These are phyloP conservation scores for Inonotus hispidus DNA, from an alignment of 1,284 basidiomycete genomes.

Conservation along the genomic window DNA sequence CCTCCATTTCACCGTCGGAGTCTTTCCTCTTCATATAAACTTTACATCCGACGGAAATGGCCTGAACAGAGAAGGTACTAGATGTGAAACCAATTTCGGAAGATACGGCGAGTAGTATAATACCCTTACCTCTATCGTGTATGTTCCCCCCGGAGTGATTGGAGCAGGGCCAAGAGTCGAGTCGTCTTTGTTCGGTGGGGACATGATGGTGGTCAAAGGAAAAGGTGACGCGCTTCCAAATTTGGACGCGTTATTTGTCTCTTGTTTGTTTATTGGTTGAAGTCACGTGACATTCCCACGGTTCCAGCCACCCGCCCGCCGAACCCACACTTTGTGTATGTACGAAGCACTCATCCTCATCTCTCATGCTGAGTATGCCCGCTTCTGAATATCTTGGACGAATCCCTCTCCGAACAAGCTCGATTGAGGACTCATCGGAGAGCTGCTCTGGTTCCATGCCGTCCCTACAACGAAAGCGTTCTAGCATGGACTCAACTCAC, in stretches of 20 bases:
- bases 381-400: not conserved
- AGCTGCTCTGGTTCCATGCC: not conserved
- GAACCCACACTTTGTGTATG: not conserved
- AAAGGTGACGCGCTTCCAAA: slow-evolving; percentile 14
- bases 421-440: not conserved
- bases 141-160: slow-evolving; percentile 68
- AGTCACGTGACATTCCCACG: not conserved
- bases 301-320: not conserved
- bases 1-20: slow-evolving; percentile 69
- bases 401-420: not conserved
- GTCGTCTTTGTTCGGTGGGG: slow-evolving; percentile 33
- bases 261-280: not conserved
- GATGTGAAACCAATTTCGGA: slow-evolving; percentile 22
- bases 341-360: not conserved
- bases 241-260: slow-evolving; percentile 8
- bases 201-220: slow-evolving; percentile 21
- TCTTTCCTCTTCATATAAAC: slow-evolving; percentile 82
- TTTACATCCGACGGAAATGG: slow-evolving; percentile 88
- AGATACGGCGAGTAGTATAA: slow-evolving; percentile 17
- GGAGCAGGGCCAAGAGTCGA: slow-evolving; percentile 51
- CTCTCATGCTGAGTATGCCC: not conserved
- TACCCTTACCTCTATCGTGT: slow-evolving; percentile 64
- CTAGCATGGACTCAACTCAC: not conserved
- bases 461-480: not conserved
- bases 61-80: slow-evolving; percentile 40